Base-by-base conservation (phyloP, 805 yeast genomes). In the Yarrowia sp. region DNA sequence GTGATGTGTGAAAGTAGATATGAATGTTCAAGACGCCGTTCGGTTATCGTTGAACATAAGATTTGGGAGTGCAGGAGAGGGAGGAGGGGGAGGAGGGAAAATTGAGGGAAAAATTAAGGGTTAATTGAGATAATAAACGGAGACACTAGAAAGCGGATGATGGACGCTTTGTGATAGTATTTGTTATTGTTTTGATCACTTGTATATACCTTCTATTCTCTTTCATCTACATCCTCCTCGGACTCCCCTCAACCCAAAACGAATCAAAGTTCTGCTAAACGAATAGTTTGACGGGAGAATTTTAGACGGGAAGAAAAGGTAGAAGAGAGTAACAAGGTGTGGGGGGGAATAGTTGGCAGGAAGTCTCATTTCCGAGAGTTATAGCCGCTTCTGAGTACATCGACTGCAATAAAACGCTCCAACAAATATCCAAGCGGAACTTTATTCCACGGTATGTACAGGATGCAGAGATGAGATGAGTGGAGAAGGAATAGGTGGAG, bases 201-300 rank as follows among this genome's bases (percentile, higher is more conserved):
- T n/a, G n/a, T n/a, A n/a, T 36, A 36, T 36, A 36, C 8, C 32
- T 4, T 36, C 12, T 36, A 36, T 36, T 9, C 8, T 7, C 2
- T 7, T 36, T 36, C 8, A 11, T 36, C 12, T 5, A 38, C 3
- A 8, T 11, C 40, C 10, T n/a, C 46, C 19, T 19, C n/a, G 11
- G 8, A 16, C 48, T 32, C 38, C 52, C 14, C 52, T 32, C 52
- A 48, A 48, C 52, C 36, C 36, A 14, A 48, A 48, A 48, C 38
- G 16, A 48, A 48, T 48, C 52, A 48, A 48, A 48, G 52, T 48
- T 48, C 36, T 19, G 52, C 16, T 48, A 26, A 2, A 5, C 8
- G 36, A 48, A 26, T 5, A 22, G 5, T 26, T 48, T 14, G 16
- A 15, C 15, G 32, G 16, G 40, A 26, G 32, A 26, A 26, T 3